Evolutionary conservation across 225 moss, liverwort and hornwort species (phyloP), one percentile per base, ranked within the genome.

Genomic region (Pseudoscleropodium purum): DNA sequence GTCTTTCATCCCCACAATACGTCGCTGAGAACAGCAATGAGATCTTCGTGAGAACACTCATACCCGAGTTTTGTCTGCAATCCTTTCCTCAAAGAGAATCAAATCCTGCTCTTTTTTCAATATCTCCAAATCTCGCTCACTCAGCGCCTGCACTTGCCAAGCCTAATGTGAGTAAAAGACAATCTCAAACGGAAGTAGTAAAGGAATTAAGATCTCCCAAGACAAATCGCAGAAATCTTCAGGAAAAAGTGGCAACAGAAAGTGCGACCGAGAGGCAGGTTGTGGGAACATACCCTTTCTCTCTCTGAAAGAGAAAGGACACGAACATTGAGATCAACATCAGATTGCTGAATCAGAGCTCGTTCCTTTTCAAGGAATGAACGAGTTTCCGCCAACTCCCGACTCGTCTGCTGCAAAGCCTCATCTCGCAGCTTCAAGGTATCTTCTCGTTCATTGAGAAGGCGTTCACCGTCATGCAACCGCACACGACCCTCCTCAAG

Each of bases 381-480:
- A 70, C 92, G 96, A 33, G 96, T 89, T 70, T 97, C 96, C 54
- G 89, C 91, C 72, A 96, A 68, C 87, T 94, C 92, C 75, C 93
- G 95, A 81, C 92, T 92, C 31, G 92, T 91, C 69, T 90, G 94
- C 89, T 93, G 95, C 79, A 97, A 60, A 24, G 72, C 15, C 36
- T 95, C 97, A 47, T 99, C 97, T 61, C 95, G 94, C 61, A 90
- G 81, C 87, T 92, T 92, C 83, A 97, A 91, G 72, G 93, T 85
- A 75, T 94, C 92, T 89, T 99, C 99, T n/a, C 97, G 93, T 81
- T 93, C 92, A 81, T 97, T 96, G 36, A 99, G 92, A 74, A 99
- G 96, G 47, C 97, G 93, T 86, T 99, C 99, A 65, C 99, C 99
- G 49, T 99, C 99, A 82, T 97, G 95, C 83, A 99, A 92, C 34